Evolutionary conservation across 805 yeast genomes (phyloP).

Genomic region (Candida nitratophila): DNA sequence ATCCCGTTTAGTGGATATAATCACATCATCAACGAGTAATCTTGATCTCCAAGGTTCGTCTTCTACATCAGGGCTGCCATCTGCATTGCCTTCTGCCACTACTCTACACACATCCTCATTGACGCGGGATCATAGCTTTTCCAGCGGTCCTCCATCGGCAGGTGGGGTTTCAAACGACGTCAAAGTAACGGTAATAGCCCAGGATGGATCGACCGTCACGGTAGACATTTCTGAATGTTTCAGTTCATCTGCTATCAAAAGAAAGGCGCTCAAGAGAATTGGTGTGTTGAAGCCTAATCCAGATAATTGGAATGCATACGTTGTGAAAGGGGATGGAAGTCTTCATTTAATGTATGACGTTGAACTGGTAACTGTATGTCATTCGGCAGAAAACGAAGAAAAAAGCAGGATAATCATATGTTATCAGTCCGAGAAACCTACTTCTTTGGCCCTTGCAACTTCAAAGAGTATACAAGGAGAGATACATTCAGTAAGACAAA

Average conservation of each 20-base stretch:
- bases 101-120: not conserved
- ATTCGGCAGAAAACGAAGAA: conserved; percentile 63
- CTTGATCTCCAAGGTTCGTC: conserved; percentile 1
- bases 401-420: conserved; percentile 67
- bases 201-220: conserved; percentile 63
- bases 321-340: conserved; percentile 37
- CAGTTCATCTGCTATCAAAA: conserved; percentile 71
- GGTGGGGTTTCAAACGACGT: not conserved
- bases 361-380: conserved; percentile 77
- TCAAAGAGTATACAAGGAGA: conserved; percentile 30
- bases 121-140: not conserved
- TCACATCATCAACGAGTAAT: conserved; percentile 5
- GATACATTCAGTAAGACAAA: not conserved
- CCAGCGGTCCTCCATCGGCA: not conserved
- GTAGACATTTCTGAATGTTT: conserved; percentile 74
- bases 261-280: conserved; percentile 54
- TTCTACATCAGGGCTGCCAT: no score
- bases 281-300: conserved; percentile 38
- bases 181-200: conserved; percentile 58
- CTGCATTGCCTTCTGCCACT: not conserved
- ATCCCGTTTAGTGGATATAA: conserved; percentile 12
- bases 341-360: conserved; percentile 58
- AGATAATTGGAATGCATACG: conserved; percentile 52
- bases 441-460: conserved; percentile 48
- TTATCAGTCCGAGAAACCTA: conserved; percentile 55